A percentile compares a stretch with the other conserved stretches of the same genome.
phyloP scores from a whole-genome alignment of 192 early-diverging fungal genomes.

The Linderina pennispora region DNA sequence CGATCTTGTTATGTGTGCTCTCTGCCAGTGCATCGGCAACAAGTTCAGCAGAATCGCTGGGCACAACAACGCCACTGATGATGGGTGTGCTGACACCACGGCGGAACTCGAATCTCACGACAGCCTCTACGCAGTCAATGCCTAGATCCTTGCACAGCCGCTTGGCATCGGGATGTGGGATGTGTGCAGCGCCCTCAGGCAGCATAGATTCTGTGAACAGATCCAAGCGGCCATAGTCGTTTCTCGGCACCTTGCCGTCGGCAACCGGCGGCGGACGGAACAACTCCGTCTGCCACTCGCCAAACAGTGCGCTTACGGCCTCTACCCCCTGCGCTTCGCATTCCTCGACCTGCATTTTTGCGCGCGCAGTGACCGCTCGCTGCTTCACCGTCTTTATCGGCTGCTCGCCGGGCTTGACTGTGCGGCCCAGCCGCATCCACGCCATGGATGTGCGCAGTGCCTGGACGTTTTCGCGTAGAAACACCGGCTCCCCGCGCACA shows the following conservation, averaged over 20 bases:
- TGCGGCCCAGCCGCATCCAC: constrained; percentile 49
- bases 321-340: constrained; percentile 5
- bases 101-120: constrained; percentile 52
- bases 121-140: constrained; percentile 77
- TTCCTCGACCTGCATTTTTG: constrained; percentile 10
- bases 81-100: constrained; percentile 20
- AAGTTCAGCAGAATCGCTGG: constrained; percentile 8
- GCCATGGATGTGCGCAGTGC: constrained; percentile 56
- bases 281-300: constrained; percentile 81
- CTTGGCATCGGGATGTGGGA: constrained; percentile 53
- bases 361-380: constrained; percentile 7
- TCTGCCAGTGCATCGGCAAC: constrained; percentile 26
- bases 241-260: constrained; percentile 73
- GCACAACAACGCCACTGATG: constrained; percentile 30
- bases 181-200: constrained; percentile 70
- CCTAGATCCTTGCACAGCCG: constrained; percentile 67
- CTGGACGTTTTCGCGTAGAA: constrained; percentile 67
- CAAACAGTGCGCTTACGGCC: constrained; percentile 50
- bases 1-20: not conserved
- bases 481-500: constrained; percentile 72
- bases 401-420: constrained; percentile 9
- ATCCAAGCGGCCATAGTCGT: constrained; percentile 79
- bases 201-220: constrained; percentile 80
- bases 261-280: constrained; percentile 57
- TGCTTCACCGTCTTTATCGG: constrained; percentile 35